These are phyloP conservation scores for Cystobasidium ongulense DNA, from an alignment of 768 basidiomycete genomes.

Conservation along the genomic window DNA sequence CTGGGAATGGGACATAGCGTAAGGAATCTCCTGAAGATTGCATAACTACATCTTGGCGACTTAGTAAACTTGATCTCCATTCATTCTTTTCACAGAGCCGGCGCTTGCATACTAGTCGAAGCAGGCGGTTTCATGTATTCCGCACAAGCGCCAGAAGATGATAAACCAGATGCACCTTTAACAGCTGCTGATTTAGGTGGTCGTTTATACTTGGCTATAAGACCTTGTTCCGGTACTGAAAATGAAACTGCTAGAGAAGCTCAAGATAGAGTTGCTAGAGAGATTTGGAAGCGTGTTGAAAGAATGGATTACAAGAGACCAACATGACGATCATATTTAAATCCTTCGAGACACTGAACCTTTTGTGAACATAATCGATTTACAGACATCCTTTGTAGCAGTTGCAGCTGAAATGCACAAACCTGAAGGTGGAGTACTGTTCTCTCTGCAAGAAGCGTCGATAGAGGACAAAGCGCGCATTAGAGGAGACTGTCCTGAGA, in stretches of 20 bases:
- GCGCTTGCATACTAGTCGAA: slow-evolving; percentile 22
- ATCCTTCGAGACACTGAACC: no score
- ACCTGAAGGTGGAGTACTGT: no score
- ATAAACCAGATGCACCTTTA: slow-evolving; percentile 17
- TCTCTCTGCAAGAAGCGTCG: no score
- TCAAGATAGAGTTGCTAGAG: slow-evolving; percentile 36
- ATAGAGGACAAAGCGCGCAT: no score
- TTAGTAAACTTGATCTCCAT: not conserved
- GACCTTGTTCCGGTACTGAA: slow-evolving; percentile 32
- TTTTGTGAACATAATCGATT: no score
- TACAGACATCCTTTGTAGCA: no score
- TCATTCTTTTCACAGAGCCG: slow-evolving; percentile 1
- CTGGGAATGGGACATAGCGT: slow-evolving; percentile 32
- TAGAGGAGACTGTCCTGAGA: no score
- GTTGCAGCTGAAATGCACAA: no score
- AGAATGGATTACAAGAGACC: slow-evolving; percentile 38
- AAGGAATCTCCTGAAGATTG: not conserved
- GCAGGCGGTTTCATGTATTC: slow-evolving; percentile 26
- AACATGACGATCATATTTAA: not conserved
- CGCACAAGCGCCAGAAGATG: slow-evolving; percentile 26
- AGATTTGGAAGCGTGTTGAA: slow-evolving; percentile 36
- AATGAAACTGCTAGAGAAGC: slow-evolving; percentile 32
- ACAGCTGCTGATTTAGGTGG: slow-evolving; percentile 37
- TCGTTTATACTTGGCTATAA: slow-evolving; percentile 38
- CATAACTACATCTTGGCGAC: not conserved